A percentile compares a stretch with the other conserved stretches of the same genome.
These are phyloP conservation scores for Lachancea lanzarotensis DNA, from an alignment of 805 yeast species.

Conservation along the genomic window DNA sequence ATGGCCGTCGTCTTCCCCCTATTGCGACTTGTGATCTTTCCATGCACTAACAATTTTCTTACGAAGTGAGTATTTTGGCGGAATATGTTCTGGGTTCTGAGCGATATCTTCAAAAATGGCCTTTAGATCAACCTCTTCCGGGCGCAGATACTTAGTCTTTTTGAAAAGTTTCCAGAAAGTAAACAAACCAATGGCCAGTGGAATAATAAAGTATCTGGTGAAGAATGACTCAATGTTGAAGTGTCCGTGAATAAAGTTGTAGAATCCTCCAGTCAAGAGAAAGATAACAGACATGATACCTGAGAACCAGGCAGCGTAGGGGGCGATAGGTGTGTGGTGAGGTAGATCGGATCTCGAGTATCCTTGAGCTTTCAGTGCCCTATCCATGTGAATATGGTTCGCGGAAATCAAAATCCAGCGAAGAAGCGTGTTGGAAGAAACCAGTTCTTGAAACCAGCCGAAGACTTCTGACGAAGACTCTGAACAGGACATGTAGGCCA, in stretches of 20 bases:
- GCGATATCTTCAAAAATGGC: conserved; percentile 29
- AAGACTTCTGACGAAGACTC: conserved; percentile 46
- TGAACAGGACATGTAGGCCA: conserved; percentile 55
- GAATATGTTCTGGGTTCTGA: conserved; percentile 23
- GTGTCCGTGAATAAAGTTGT: conserved; percentile 31
- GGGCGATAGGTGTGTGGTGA: not conserved
- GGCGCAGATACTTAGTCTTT: conserved; percentile 29
- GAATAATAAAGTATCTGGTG: conserved; percentile 2
- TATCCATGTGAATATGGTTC: conserved; percentile 49
- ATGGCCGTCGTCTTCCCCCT: too few species aligned
- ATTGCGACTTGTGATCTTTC: too few species aligned
- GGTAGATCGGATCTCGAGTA: conserved; percentile 13
- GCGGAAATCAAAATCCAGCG: conserved; percentile 53
- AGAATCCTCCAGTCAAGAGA: conserved; percentile 34
- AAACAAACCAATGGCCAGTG: conserved; percentile 28
- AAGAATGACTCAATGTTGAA: conserved; percentile 13
- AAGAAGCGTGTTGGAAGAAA: conserved; percentile 51
- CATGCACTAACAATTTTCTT: too few species aligned
- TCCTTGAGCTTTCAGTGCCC: conserved; percentile 48
- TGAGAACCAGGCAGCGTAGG: conserved; percentile 27
- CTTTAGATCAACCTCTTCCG: conserved; percentile 38
- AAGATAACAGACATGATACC: conserved; percentile 23
- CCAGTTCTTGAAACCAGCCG: conserved; percentile 54
- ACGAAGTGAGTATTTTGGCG: too few species aligned
- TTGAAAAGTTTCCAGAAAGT: conserved; percentile 32